Evolutionary conservation across 2,329 filamentous ascomycete species (phyloP), one percentile per base, ranked within the genome.

Genomic region (Trichoderma simmonsii): DNA sequence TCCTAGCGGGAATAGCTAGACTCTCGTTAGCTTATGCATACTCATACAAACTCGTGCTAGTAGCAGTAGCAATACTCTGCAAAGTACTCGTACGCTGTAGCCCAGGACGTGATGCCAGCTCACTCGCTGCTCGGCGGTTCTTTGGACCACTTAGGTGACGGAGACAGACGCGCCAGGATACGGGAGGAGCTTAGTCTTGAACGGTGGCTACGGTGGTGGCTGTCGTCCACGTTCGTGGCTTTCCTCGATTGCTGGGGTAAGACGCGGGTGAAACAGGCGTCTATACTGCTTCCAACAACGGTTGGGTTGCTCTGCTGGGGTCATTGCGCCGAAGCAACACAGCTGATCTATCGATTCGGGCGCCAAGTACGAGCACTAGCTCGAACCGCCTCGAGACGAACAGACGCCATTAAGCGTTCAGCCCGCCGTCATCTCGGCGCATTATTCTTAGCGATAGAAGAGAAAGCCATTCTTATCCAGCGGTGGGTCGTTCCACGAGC

Each of bases 181-280:
- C 54, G 32, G 54, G 51, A 68, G 34, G 24, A 68, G 65, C 65
- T 68, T 68, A 68, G 65, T 54, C 54, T 21, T 68, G 54, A 32
- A 39, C 65, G 65, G 65, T 68, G 34, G 54, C 28, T 57, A 34
- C 65, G 43, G 43, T 60, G 32, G 51, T 67, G 32, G 64, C 15
- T 28, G 32, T n/a, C 30, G 43, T 26, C 34, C 34, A 36, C 14
- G 34, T 36, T 36, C 43, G 39, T 63, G 57, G 57, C 36, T 57
- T 36, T n/a, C 32, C 34, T 28, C 24, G 15, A 67, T 67, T 30
- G 64, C 64, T 67, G 64, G 30, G 64, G 32, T 30, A 65, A 21
- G 48, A n/a, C 26, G 61, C n/a, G 32, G 63, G 18, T 39, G 64
- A 67, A 39, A 26, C 64, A 26, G 48, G 14, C 26, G 26, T 66